Base-by-base conservation (phyloP, 2,329 filamentous ascomycete genomes). In the Camptophora hylomeconis region DNA sequence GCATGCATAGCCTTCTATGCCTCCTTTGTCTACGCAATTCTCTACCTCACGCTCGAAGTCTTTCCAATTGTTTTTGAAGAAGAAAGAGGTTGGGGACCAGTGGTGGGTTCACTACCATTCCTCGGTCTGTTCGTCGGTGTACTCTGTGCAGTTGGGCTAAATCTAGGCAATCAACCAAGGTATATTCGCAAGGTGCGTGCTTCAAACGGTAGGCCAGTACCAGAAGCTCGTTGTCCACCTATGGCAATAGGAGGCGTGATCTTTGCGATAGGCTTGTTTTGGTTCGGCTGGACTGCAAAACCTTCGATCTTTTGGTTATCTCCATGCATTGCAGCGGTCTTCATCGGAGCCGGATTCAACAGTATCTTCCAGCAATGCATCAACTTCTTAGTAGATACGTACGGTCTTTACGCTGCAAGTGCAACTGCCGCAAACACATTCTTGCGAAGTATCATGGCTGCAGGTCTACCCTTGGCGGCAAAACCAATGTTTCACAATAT, bases 1-100 rank as follows among this genome's bases (percentile, higher is more conserved):
- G 50, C 56, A 1, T 53, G 50, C 20, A 57, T 65, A 17, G 53
- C 59, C 2, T 40, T 61, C 9, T 62, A 61, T 30, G 55, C 56
- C 5, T 53, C 58, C 1, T 63, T 63, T 35, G 53, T 61, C 14
- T 67, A 63, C 32, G 52, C 51, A 3, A 42, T 66, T 3, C 48
- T 65, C 11, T 66, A 63, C 39, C 48, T 65, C 24, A 56, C 53
- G 0, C 50, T 67, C 0, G 56, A 62, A 28, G 51, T 61, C 1
- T 64, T 63, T 26, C 61, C 61, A 0, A 60, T 66, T 28, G 58
- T 60, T 8, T 67, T 60, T 30, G 30, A 46, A 17, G 48, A 61
- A 32, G 28, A 53, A n/a, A 54, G 62, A 7, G 52, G 52, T 9
- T 66, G 56, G 51, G 46, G 44, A 7, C 39, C 48, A 1, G 54